phyloP scores from a whole-genome alignment of 1,284 basidiomycete genomes.

The Sparassis latifolia region DNA sequence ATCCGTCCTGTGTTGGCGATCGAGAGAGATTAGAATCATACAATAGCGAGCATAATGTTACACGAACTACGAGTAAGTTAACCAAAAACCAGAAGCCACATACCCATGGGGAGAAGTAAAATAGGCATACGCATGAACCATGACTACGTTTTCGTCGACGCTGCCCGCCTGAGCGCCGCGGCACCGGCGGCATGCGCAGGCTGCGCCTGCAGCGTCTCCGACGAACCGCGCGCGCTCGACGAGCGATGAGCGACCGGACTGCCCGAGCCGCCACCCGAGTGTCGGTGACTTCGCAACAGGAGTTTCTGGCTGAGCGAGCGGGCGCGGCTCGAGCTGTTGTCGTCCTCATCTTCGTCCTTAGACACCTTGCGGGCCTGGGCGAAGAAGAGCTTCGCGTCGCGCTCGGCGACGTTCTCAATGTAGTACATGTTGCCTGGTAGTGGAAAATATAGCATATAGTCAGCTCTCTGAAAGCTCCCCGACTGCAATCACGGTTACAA shows the following conservation, averaged over 20 bases:
- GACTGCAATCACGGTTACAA: background rate
- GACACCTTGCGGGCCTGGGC: slow-evolving; percentile 81
- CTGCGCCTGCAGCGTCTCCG: slow-evolving; percentile 4
- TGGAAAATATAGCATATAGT: background rate
- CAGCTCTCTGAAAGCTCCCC: background rate
- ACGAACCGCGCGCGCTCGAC: slow-evolving; percentile 1
- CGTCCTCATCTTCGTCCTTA: slow-evolving; percentile 19
- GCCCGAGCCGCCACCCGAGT: background rate
- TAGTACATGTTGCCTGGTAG: slow-evolving; percentile 80
- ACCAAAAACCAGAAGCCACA: too few relatives aligned
- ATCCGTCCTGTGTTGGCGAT: too few relatives aligned
- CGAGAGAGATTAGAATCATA: too few relatives aligned
- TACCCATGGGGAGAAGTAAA: too few relatives aligned
- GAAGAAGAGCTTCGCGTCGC: slow-evolving; percentile 85
- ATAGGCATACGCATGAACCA: too few relatives aligned
- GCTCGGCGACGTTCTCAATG: slow-evolving; percentile 81
- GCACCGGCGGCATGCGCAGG: slow-evolving; percentile 1
- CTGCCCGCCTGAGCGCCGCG: background rate
- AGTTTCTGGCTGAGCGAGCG: slow-evolving; percentile 1
- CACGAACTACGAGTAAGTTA: too few relatives aligned
- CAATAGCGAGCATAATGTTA: too few relatives aligned
- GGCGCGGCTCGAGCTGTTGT: slow-evolving; percentile 9
- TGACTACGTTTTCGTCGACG: background rate
- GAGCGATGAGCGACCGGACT: background rate
- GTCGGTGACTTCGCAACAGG: background rate